Base-by-base conservation (phyloP, 139 green algal genomes). In the Picochlorum costavermella region DNA sequence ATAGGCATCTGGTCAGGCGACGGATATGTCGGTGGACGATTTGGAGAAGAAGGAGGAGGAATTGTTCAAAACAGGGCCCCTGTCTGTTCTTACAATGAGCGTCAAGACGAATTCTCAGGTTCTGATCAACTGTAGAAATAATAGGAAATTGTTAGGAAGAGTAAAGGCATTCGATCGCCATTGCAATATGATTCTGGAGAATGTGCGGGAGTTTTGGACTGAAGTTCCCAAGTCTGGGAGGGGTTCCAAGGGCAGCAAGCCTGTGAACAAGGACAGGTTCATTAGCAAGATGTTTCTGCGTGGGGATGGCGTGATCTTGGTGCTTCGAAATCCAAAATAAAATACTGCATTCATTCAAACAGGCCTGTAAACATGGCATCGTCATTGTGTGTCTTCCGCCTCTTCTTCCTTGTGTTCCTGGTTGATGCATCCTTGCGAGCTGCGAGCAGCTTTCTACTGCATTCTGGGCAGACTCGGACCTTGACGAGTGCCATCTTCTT, bases 141-240 rank as follows among this genome's bases (percentile, higher is more conserved):
- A 99, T 77, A 78, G 90, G 55, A 99, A 99, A 79, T 75, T 99
- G 36, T 79, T 99, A 20, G 94, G 76, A 1, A 75, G 92, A 5
- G 86, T 99, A 5, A 99, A 98, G 75, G 94, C 94, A 0, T 99
- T 99, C 65, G 94, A 99, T 75, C 75, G 94, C 29, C 94, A 99
- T 77, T 97, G 85, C 82, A 99, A 99, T 83, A 98, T 99, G 94
- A 80, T 99, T 16, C 64, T 99, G 26, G 94, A 99, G 67, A 98
- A 97, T 65, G 94, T 99, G 11, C 96, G 95, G 59, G 94, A 99
- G 77, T 96, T 99, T 84, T 99, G 94, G 94, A 96, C 88, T 48
- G 94, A 99, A 84, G 83, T 95, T 28, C 90, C 90, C 2, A 97
- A 96, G 67, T 88, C 80, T 4, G 90, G 92, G 11, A 92, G 90